Evolutionary conservation across 2,329 filamentous ascomycete species (phyloP).

Genomic region (Alternaria metachromatica): DNA sequence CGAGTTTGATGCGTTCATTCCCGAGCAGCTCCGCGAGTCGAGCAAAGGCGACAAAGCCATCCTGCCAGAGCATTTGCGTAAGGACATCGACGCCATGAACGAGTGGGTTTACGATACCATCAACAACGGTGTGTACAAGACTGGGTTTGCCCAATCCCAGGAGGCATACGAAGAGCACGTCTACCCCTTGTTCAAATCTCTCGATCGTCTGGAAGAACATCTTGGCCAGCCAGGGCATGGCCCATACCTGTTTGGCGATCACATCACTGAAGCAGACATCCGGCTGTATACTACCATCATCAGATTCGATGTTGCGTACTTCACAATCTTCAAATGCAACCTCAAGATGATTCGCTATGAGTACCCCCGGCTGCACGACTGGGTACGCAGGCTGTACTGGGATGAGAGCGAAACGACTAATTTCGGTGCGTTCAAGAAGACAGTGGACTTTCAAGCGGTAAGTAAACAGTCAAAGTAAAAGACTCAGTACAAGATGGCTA

Average conservation of each 20-base stretch:
- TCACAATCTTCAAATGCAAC: slow-evolving; percentile 74
- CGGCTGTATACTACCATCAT: slow-evolving; percentile 60
- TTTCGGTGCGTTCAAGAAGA: slow-evolving; percentile 34
- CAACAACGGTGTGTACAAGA: slow-evolving; percentile 62
- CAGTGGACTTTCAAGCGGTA: slow-evolving; percentile 24
- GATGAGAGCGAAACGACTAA: slow-evolving; percentile 50
- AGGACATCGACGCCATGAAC: slow-evolving; percentile 67
- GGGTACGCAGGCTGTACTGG: slow-evolving; percentile 86
- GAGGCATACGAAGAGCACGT: slow-evolving; percentile 82
- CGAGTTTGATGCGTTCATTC: slow-evolving; percentile 36
- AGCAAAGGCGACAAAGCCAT: slow-evolving; percentile 64
- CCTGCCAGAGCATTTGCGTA: slow-evolving; percentile 68
- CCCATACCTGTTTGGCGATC: slow-evolving; percentile 76
- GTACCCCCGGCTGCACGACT: slow-evolving; percentile 78
- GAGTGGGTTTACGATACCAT: slow-evolving; percentile 75
- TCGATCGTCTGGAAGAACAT: slow-evolving; percentile 78
- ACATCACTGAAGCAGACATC: slow-evolving; percentile 82
- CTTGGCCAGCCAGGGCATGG: slow-evolving; percentile 58
- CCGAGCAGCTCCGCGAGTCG: slow-evolving; percentile 60
- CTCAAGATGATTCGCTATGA: slow-evolving; percentile 80
- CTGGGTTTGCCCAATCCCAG: slow-evolving; percentile 84
- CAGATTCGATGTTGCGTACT: slow-evolving; percentile 59
- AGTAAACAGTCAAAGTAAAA: too few species aligned
- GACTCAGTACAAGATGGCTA: not conserved
- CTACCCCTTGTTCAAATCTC: slow-evolving; percentile 71